These are phyloP conservation scores for Staphylotrichum tortipilum DNA, from an alignment of 495 filamentous ascomycete genomes.

Conservation along the genomic window DNA sequence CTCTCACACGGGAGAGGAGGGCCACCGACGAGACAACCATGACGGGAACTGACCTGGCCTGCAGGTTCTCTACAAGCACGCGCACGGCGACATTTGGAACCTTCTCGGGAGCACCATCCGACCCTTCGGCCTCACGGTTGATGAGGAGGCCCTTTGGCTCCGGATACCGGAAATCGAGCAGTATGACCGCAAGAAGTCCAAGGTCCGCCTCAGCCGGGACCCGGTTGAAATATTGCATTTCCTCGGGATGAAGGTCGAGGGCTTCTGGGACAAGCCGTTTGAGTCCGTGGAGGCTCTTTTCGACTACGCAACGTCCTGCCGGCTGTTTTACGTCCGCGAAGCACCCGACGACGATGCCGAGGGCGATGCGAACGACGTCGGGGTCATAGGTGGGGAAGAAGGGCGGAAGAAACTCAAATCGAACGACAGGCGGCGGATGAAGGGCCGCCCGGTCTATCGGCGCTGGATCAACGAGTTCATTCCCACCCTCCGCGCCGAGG, in stretches of 20 bases:
- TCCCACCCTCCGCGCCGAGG: slow-evolving; percentile 32
- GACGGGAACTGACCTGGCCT: not conserved
- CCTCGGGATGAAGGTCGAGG: slow-evolving; percentile 42
- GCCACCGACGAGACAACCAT: not conserved
- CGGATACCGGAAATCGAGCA: slow-evolving; percentile 55
- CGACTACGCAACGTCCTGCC: slow-evolving; percentile 42
- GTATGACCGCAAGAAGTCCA: slow-evolving; percentile 43
- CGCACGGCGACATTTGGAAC: slow-evolving; percentile 60
- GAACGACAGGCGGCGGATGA: slow-evolving; percentile 43
- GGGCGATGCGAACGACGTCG: slow-evolving; percentile 11
- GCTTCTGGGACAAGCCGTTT: slow-evolving; percentile 40
- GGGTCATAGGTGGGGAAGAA: slow-evolving; percentile 17
- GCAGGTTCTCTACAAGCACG: slow-evolving; percentile 46
- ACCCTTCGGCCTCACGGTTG: slow-evolving; percentile 54
- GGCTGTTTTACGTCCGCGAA: slow-evolving; percentile 42
- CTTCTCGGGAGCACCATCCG: slow-evolving; percentile 54
- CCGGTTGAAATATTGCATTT: slow-evolving; percentile 48
- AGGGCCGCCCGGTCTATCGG: slow-evolving; percentile 37
- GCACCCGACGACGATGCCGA: slow-evolving; percentile 1
- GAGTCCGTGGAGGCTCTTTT: slow-evolving; percentile 45
- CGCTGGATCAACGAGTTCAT: slow-evolving; percentile 48
- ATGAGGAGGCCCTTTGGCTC: slow-evolving; percentile 49
- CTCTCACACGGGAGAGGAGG: no score
- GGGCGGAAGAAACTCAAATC: slow-evolving; percentile 37
- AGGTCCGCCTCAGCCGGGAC: slow-evolving; percentile 47